Percentiles rank a stretch among this genome's conserved stretches.
phyloP scores from a whole-genome alignment of 139 green algal species.

The Chlorella sp. region DNA sequence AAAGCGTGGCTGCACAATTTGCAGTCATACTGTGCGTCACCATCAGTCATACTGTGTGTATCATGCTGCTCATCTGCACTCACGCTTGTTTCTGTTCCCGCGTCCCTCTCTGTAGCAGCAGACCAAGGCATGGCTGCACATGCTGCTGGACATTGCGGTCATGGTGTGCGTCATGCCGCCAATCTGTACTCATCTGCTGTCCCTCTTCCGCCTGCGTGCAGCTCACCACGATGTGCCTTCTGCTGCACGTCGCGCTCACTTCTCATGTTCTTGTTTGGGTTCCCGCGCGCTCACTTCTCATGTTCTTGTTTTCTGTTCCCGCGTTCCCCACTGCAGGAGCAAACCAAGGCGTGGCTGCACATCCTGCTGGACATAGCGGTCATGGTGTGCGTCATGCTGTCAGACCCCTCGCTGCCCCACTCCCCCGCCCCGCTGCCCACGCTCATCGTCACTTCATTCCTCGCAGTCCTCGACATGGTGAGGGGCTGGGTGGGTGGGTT shows the following conservation, averaged over 20 bases:
- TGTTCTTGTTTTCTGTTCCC: too few relatives aligned
- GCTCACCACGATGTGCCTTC: too few relatives aligned
- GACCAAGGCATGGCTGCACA: constrained; percentile 21
- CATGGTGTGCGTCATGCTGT: constrained; percentile 41
- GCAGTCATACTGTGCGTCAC: not conserved
- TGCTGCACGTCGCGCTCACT: too few relatives aligned
- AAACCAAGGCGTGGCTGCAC: constrained; percentile 38
- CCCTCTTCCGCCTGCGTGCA: too few relatives aligned
- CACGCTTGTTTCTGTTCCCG: too few relatives aligned
- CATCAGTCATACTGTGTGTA: not conserved
- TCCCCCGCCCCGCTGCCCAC: constrained; percentile 28
- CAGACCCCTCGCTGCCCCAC: constrained; percentile 27
- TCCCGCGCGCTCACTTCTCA: too few relatives aligned
- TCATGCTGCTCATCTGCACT: not conserved
- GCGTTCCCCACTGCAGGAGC: constrained; percentile 30
- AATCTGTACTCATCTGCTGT: not conserved
- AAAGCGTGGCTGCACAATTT: not conserved
- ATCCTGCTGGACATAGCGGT: constrained; percentile 36
- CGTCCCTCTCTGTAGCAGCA: constrained; percentile 14
- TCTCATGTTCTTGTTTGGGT: too few relatives aligned
- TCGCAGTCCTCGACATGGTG: constrained; percentile 26
- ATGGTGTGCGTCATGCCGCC: constrained; percentile 10
- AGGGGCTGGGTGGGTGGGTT: not conserved
- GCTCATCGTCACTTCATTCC: constrained; percentile 16
- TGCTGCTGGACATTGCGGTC: constrained; percentile 25